phyloP scores from a whole-genome alignment of 208 protist genomes.

The Leptomonas seymouri region DNA sequence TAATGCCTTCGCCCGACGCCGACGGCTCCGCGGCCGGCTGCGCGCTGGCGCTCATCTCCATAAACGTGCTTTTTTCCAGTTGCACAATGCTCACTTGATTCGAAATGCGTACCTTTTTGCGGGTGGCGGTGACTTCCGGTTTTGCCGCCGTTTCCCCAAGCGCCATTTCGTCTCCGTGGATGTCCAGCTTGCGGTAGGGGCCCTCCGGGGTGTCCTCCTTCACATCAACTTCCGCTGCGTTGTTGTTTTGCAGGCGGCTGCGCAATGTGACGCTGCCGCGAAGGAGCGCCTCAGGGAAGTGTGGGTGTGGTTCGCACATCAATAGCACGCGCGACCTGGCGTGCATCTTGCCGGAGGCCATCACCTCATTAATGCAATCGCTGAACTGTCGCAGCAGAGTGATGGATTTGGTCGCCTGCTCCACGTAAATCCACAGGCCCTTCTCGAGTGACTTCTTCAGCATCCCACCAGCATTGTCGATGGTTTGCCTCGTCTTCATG shows the following conservation, averaged over 20 bases:
- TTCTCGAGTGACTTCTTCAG: slow-evolving; percentile 84
- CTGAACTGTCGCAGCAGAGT: slow-evolving; percentile 80
- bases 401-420: slow-evolving; percentile 91
- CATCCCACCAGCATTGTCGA: slow-evolving; percentile 68
- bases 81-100: slow-evolving; percentile 88
- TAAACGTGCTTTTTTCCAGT: slow-evolving; percentile 86
- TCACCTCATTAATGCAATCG: slow-evolving; percentile 71
- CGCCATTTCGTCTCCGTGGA: slow-evolving; percentile 54
- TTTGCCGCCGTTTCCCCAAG: slow-evolving; percentile 24
- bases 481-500: slow-evolving; percentile 86
- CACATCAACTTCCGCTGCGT: slow-evolving; percentile 62
- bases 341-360: slow-evolving; percentile 52
- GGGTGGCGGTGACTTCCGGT: slow-evolving; percentile 55
- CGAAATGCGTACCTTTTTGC: slow-evolving; percentile 83
- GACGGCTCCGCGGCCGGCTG: slow-evolving; percentile 49
- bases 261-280: slow-evolving; percentile 78
- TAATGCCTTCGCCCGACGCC: slow-evolving; percentile 63
- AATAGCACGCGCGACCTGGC: slow-evolving; percentile 73
- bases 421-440: slow-evolving; percentile 89
- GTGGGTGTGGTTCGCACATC: slow-evolving; percentile 91
- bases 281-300: slow-evolving; percentile 87
- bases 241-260: slow-evolving; percentile 67
- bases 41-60: slow-evolving; percentile 87
- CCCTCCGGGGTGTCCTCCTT: slow-evolving; percentile 72
- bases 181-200: slow-evolving; percentile 41